phyloP scores from a whole-genome alignment of 2,329 filamentous ascomycete genomes.

The Mycogone perniciosa region DNA sequence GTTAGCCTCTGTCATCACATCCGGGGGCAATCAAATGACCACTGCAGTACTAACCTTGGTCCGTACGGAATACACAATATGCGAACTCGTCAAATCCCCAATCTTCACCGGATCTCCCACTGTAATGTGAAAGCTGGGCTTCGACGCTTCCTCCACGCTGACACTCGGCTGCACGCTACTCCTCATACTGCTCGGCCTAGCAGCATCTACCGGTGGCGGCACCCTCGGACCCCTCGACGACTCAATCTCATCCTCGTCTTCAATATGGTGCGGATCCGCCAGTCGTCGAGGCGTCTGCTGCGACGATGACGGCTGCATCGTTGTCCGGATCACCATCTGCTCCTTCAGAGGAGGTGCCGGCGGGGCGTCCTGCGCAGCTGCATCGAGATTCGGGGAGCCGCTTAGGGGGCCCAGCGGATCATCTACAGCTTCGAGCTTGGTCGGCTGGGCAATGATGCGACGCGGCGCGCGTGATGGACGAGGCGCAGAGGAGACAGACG shows the following conservation, averaged over 20 bases:
- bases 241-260: constrained; percentile 65
- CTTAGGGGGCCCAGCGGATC: constrained; percentile 75
- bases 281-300: constrained; percentile 36
- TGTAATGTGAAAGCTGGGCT: constrained; percentile 82
- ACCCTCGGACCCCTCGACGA: constrained; percentile 48
- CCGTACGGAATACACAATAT: constrained; percentile 94
- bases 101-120: constrained; percentile 98
- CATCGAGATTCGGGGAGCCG: constrained; percentile 47
- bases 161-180: constrained; percentile 66
- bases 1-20: background rate
- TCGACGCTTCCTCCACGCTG: constrained; percentile 86
- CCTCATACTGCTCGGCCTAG: constrained; percentile 45
- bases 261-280: constrained; percentile 58
- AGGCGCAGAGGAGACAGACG: constrained; percentile 26
- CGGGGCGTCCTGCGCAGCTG: constrained; percentile 43
- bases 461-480: constrained; percentile 47
- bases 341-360: constrained; percentile 66
- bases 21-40: background rate
- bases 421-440: constrained; percentile 69
- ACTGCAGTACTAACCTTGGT: constrained; percentile 61
- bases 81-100: constrained; percentile 90
- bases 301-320: constrained; percentile 41
- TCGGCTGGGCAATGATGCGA: constrained; percentile 66
- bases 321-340: constrained; percentile 54
- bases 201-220: constrained; percentile 58